A percentile compares a stretch with the other conserved stretches of the same genome.
Conservation (phyloP, 352 stramenopile species). For the Phytopythium ostracodes region DNA sequence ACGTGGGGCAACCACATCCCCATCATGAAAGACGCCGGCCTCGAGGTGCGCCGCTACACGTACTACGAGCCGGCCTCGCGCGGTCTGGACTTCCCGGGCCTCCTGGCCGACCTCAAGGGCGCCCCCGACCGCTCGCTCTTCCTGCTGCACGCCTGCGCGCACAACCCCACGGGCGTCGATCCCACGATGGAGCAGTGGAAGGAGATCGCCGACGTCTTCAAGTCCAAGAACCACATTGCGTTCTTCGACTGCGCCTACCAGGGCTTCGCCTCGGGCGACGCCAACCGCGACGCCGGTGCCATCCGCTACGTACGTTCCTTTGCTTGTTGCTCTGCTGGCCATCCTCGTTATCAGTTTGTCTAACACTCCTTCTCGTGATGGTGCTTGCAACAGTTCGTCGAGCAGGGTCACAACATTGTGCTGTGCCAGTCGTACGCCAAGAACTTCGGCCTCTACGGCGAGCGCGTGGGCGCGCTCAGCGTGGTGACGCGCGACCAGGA, state of each 20-base stretch:
- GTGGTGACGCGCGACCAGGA: conserved; percentile 93
- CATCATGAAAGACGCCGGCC: conserved; percentile 88
- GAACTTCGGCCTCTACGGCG: conserved; percentile 99
- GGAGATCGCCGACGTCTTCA: conserved; percentile 94
- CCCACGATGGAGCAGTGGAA: conserved; percentile 97
- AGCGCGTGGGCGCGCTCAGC: conserved; percentile 96
- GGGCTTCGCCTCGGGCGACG: conserved; percentile 97
- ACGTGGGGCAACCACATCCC: conserved; percentile 99
- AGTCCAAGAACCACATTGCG: conserved; percentile 93
- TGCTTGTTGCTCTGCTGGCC: background rate
- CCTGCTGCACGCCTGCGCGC: conserved; percentile 98
- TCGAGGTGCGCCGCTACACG: conserved; percentile 78
- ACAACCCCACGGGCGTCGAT: conserved; percentile 99
- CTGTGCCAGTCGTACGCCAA: conserved; percentile 99
- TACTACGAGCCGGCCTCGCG: conserved; percentile 86
- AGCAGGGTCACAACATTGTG: conserved; percentile 96
- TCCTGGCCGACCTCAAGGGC: conserved; percentile 94
- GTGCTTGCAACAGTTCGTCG: conserved; percentile 86
- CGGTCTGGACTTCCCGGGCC: conserved; percentile 91
- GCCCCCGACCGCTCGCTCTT: conserved; percentile 94
- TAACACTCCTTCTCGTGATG: background rate
- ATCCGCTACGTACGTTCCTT: conserved; percentile 77
- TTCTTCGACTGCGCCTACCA: conserved; percentile 99
- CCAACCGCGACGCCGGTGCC: conserved; percentile 92
- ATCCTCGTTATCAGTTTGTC: background rate